Percentiles rank a stretch among this genome's conserved stretches.
Conservation (phyloP, 2,329 filamentous ascomycete genomes). For the Talaromyces amestolkiae region DNA sequence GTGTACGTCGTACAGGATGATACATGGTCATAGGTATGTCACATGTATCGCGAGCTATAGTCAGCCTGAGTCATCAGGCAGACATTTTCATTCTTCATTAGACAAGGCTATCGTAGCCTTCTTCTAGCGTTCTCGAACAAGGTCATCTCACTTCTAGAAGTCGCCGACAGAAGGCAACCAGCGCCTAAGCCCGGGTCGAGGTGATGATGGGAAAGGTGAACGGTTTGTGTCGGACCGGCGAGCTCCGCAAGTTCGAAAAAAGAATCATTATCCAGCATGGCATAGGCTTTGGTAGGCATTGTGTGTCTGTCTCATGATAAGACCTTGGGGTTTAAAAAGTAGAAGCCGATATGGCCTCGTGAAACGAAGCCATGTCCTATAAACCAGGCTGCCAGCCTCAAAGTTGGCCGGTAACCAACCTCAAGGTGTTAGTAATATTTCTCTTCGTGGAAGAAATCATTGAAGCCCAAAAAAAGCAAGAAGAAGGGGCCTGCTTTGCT, state of each 20-base stretch:
- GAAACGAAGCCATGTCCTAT: background rate
- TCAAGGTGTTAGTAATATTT: too few relatives aligned
- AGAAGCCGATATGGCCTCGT: background rate
- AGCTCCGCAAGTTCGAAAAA: background rate
- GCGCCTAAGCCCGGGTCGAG: background rate
- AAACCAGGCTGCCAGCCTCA: background rate
- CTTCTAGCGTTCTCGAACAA: background rate
- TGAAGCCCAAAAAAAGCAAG: background rate
- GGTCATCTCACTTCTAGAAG: background rate
- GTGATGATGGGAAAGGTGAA: background rate
- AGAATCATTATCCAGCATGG: background rate
- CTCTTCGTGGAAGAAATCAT: background rate
- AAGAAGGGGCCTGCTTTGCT: background rate
- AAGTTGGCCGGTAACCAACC: background rate
- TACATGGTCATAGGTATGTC: background rate
- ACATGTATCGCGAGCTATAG: background rate
- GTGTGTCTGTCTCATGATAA: background rate
- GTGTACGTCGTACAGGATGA: background rate
- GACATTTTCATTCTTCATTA: background rate
- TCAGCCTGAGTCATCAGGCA: background rate
- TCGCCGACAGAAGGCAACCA: background rate
- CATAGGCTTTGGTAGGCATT: background rate
- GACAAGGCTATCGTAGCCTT: background rate
- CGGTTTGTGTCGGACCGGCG: background rate
- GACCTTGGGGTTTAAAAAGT: background rate